Evolutionary conservation across 129 eudicot genomes (phyloP).

Genomic region (Chrysanthemum seticuspe): DNA sequence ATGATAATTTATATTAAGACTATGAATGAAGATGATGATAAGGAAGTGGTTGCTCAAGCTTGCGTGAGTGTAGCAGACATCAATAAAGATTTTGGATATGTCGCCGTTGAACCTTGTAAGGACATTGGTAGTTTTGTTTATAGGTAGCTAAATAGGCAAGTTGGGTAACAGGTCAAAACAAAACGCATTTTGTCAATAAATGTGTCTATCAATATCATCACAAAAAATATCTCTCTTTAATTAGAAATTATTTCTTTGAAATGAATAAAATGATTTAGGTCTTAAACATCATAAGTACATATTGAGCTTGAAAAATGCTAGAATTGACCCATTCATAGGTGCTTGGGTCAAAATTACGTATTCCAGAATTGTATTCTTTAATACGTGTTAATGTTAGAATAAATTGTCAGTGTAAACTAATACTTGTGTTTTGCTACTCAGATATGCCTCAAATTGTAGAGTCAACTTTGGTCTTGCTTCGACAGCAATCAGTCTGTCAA

Average conservation of each 20-base stretch:
- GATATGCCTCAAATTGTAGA: slow-evolving; percentile 81
- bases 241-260: no score
- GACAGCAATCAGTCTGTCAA: slow-evolving; percentile 79
- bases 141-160: no score
- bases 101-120: slow-evolving; percentile 80
- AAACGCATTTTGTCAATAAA: no score
- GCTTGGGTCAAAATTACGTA: no score
- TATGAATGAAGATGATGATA: slow-evolving; percentile 94
- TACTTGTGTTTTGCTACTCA: slow-evolving; percentile 23
- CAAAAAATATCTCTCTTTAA: no score
- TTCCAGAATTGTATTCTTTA: neutral
- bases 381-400: neutral
- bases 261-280: no score
- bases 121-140: neutral
- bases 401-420: slow-evolving; percentile 9
- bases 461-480: slow-evolving; percentile 68
- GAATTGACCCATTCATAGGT: no score
- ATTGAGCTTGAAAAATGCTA: no score
- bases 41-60: slow-evolving; percentile 99
- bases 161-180: no score
- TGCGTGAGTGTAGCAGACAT: slow-evolving; percentile 88
- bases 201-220: no score
- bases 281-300: no score
- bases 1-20: slow-evolving; percentile 88
- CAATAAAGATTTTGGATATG: slow-evolving; percentile 72